Base-by-base conservation (phyloP, 164 flowering plant genomes). In the Umbellularia californica region DNA sequence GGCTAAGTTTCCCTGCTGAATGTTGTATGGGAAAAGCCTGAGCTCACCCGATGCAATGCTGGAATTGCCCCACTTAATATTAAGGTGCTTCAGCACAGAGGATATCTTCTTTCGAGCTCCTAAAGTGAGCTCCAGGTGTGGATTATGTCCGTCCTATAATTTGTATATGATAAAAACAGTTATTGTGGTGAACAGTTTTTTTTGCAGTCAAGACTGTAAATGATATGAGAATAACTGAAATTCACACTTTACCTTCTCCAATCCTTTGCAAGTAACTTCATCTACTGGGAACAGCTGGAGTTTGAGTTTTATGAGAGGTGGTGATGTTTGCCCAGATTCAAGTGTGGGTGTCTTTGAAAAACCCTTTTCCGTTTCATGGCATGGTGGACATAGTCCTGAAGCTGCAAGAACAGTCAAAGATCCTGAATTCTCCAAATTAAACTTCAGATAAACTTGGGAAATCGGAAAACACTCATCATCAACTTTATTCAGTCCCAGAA, bases 261-360 rank as follows among this genome's bases (percentile, higher is more conserved):
- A 83, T 74, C 92, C 87, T 82, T 72, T 92, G 74, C 90, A 79
- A 68, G 94, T 95, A 72, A 68, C 74, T 77, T 93, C 98, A 85
- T 95, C 95, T 69, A 95, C 86, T 23, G 99, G 99, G 77, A 92
- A 95, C 80, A 95, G 77, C 79, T 95, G 99, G 63, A 95, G 92
- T 85, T 93, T 95, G n/a, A 95, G 89, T 81, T 95, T 95, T 73
- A 70, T 35, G 63, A 79, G 69, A 47, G 78, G 50, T 20, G 83
- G 87, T n/a, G 66, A 24, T 74, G 70, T 81, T 73, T 17, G 72
- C 52, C 70, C 78, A 24, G 73, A 74, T 50, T 84, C 74, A 41
- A 62, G 47, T 14, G 25, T 15, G 66, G 80, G 77, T 51, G 41
- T 65, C 63, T 71, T 51, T 73, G 68, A 68, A 68, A 2, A 3